Evolutionary conservation across 805 yeast species (phyloP).

Genomic region (Teunomyces funiuensis): DNA sequence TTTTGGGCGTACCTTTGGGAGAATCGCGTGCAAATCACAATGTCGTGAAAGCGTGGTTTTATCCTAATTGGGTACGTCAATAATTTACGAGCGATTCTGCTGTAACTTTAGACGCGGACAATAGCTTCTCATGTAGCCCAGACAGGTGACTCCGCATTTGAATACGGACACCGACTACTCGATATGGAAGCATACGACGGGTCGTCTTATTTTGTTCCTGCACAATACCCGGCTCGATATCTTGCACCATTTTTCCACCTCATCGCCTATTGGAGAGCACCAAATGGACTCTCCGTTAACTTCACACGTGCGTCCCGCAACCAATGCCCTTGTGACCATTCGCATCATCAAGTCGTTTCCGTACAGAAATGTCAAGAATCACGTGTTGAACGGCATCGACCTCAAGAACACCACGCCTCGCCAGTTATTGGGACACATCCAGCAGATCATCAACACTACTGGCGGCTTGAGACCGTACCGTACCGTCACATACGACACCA

Average conservation of each 20-base stretch:
- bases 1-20: no score
- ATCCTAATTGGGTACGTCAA: no score
- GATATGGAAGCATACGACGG: no score
- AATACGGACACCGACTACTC: no score
- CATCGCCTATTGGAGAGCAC: background rate
- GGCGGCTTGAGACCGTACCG: constrained; percentile 83
- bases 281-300: constrained; percentile 73
- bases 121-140: no score
- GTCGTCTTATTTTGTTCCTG: no score
- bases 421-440: constrained; percentile 56
- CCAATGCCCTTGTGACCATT: constrained; percentile 76
- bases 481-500: constrained; percentile 66
- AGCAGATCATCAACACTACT: constrained; percentile 47
- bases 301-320: constrained; percentile 69
- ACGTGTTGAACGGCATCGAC: constrained; percentile 68
- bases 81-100: no score
- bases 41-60: no score
- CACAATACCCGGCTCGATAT: background rate
- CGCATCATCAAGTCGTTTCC: constrained; percentile 90
- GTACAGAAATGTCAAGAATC: constrained; percentile 80
- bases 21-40: no score
- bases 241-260: background rate
- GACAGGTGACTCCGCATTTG: no score
- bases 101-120: no score
- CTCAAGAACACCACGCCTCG: constrained; percentile 66